Evolutionary conservation across 495 filamentous ascomycete genomes (phyloP), one percentile per base, ranked within the genome.

Genomic region (Pyrenopolyporus hunteri): DNA sequence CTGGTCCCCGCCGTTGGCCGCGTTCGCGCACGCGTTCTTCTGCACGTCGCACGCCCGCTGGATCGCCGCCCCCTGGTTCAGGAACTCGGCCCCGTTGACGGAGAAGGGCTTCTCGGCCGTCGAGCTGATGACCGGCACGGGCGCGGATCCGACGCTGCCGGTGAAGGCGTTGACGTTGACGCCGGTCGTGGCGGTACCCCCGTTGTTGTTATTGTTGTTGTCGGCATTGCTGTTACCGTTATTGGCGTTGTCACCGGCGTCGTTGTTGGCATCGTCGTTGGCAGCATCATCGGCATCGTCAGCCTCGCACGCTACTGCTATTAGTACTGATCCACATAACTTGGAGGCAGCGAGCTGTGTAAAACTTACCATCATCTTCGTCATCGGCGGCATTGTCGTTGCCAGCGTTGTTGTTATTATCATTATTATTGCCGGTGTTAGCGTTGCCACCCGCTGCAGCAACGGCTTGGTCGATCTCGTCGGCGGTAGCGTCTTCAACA

Each of bases 141-240:
- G 64, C 4, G 75, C 58, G 8, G 80, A 80, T 55, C 84, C 84
- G 28, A 87, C 80, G 42, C 68, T 64, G 40, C 82, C 82, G 43
- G 74, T 80, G 78, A 85, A 87, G 46, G 76, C 66, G 70, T 87
- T 84, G 36, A 85, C 74, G 66, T 85, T 79, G 63, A 59, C 66
- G 16, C 68, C 71, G 16, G 68, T 33, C 13, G 63, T 59, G 7
- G 52, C 23, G 47, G 50, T 42, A 7, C 16, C 46, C 6, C 14
- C 35, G 20, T 31, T 44, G 40, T 17, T 43, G 20, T 17, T 40
- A 29, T 17, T 47, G 44, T 19, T 33, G 25, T 11, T 49, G 26
- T 36, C 22, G 33, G 16, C 33, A 11, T 4, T 28, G 22, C 31
- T 39, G 44, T 22, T 66, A 9, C 40, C 31, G 57, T 75, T 63